Conservation (phyloP, 495 filamentous ascomycete species). For the Poronia punctata region DNA sequence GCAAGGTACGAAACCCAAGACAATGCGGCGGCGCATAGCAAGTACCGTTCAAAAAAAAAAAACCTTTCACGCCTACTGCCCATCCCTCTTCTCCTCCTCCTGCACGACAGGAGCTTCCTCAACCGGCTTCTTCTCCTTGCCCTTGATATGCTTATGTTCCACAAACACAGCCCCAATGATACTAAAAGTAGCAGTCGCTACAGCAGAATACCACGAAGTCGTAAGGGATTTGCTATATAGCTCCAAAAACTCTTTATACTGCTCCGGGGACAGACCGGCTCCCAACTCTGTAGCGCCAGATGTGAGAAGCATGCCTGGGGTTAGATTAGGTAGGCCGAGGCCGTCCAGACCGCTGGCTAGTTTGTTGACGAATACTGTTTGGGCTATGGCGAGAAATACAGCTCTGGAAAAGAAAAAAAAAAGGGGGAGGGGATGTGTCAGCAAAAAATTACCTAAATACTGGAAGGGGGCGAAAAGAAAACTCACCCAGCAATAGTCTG, state of each 20-base stretch:
- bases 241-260: constrained; percentile 42
- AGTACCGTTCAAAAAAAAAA: no score
- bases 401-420: no score
- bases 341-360: constrained; percentile 34
- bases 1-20: no score
- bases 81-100: neutral
- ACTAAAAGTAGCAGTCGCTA: neutral
- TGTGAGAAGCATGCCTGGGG: constrained; percentile 39
- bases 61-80: no score
- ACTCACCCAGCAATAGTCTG: constrained; percentile 48
- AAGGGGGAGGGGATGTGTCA: no score
- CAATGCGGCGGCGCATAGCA: no score
- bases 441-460: no score
- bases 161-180: neutral
- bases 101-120: neutral
- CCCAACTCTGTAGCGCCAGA: constrained; percentile 59
- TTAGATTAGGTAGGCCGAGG: constrained; percentile 34
- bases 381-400: constrained; percentile 51
- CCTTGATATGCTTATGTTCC: neutral
- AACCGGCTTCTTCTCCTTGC: neutral
- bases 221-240: constrained; percentile 59
- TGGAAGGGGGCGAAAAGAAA: no score
- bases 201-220: neutral
- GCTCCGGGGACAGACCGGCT: constrained; percentile 32
- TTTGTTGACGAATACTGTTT: constrained; percentile 51